Evolutionary conservation across 306 rosid species (phyloP).

Genomic region (Cucumis sativus): Cucumber_9930_V3 NC_026659.2:24568001-24568500

Average conservation of each 20-base stretch:
- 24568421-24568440: too few species aligned
- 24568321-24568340: conserved; percentile 79
- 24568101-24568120: neutral
- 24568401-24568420: neutral
- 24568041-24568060: neutral
- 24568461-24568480: too few species aligned
- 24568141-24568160: neutral
- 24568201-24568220: conserved; percentile 31
- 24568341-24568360: conserved; percentile 47
- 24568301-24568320: conserved; percentile 26
- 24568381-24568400: neutral
- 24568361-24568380: neutral
- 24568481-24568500: too few species aligned
- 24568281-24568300: conserved; percentile 31
- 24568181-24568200: conserved; percentile 3
- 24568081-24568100: neutral
- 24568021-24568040: neutral
- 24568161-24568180: neutral
- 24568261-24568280: conserved; percentile 22
- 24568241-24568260: conserved; percentile 33
- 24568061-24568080: neutral
- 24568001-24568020: neutral
- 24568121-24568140: neutral
- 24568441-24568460: too few species aligned
- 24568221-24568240: conserved; percentile 42